Base-by-base conservation (phyloP, 352 stramenopile species). In the Pythium dissimile region DNA sequence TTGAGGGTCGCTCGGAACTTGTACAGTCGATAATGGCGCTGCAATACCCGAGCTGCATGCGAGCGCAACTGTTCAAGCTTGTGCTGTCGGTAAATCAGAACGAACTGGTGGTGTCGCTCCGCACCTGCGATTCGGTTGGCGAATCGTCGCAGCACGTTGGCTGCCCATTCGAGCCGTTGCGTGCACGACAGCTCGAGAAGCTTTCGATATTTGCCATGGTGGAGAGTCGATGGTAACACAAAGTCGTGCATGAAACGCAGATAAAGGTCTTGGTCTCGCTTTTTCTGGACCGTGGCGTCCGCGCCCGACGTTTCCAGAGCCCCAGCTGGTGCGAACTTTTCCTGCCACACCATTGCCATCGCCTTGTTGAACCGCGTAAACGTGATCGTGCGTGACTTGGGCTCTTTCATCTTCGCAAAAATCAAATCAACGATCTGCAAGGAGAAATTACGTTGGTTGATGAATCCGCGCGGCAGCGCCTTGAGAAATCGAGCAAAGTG, bases 341-440 rank as follows among this genome's bases (percentile, higher is more conserved):
- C 72, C 34, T 77, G 77, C 50, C 77, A 69, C 20, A 91, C 53
- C 69, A 86, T 72, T 3, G 72, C 24, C 54, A 89, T 84, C 0
- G 77, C 69, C 28, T 75, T 82, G 64, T 75, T 89, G 50, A 89
- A 91, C 35, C 74, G 70, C 1, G 52, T 41, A 20, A 88, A 89
- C 8, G 74, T 71, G 11, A 91, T 85, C 0, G 72, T 73, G 20
- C 80, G 67, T 8, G 79, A 66, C 47, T 87, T 87, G 0, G 79
- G 81, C 9, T 91, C 79, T 34, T 89, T 88, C 75, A 89, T 85
- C 45, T 89, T 88, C 3, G 73, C 64, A 32, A 91, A 91, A 16
- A 88, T 76, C 13, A 88, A 42, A 37, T 91, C 81, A 0, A 73
- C 64, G 3, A 67, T 78, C 35, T 89, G 78, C 23, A 67, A 64